Conservation (phyloP, 768 basidiomycete genomes). For the Suillus alpinus region DNA sequence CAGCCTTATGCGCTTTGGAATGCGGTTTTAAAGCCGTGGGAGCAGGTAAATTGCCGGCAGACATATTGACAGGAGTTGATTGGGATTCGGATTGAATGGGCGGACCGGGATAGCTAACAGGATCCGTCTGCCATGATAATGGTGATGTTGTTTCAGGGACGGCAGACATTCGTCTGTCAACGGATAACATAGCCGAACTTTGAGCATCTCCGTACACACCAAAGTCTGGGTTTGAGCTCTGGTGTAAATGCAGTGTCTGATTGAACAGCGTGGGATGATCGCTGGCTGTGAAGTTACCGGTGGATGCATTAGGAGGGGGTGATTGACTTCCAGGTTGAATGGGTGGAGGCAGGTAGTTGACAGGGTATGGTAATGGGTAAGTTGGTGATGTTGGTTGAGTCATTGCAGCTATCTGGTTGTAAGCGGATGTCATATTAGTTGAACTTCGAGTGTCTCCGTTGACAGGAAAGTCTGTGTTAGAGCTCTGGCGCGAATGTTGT, state of each 20-base stretch:
- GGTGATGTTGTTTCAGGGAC: not conserved
- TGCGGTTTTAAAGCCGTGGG: too few relatives aligned
- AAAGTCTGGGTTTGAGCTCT: conserved; percentile 17
- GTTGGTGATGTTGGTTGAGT: too few relatives aligned
- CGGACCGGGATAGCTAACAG: not conserved
- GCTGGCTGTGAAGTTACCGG: not conserved
- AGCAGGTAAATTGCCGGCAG: not conserved
- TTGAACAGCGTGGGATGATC: not conserved
- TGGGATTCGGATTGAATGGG: not conserved
- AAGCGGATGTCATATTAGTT: too few relatives aligned
- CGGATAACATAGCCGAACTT: conserved; percentile 28
- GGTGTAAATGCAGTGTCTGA: conserved; percentile 8
- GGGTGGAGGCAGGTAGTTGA: too few relatives aligned
- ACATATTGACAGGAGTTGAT: not conserved
- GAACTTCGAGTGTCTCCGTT: conserved; percentile 17
- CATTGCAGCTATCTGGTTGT: too few relatives aligned
- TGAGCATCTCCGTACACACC: conserved; percentile 13
- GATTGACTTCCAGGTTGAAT: too few relatives aligned
- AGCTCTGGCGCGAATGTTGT: conserved; percentile 13
- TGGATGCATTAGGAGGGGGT: not conserved
- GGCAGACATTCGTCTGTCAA: conserved; percentile 46
- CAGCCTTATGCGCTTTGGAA: too few relatives aligned
- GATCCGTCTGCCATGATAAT: not conserved
- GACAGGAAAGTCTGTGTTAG: conserved; percentile 14
- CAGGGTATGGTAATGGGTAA: too few relatives aligned